Conservation (phyloP, 345 rosid genomes). For the Citrus cavaleriei region DNA sequence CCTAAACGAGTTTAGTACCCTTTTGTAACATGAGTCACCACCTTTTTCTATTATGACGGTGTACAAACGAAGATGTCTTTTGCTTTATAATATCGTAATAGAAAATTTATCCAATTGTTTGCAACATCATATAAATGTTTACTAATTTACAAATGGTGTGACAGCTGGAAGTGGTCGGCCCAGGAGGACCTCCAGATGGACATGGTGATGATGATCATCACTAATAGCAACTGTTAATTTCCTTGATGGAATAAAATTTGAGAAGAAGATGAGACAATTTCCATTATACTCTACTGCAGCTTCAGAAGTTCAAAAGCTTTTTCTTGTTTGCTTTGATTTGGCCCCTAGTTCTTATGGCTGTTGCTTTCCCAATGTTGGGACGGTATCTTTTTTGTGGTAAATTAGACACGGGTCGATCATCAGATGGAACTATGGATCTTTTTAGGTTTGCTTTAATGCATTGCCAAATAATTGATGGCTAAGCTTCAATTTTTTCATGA, state of each 20-base stretch:
- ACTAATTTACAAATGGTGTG: slow-evolving; percentile 9
- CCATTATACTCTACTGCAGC: slow-evolving; percentile 24
- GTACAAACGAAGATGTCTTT: no score
- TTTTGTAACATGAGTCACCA: not conserved
- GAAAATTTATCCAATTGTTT: not conserved
- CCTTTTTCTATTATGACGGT: not conserved
- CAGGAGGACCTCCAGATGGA: slow-evolving; percentile 86
- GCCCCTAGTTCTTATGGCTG: slow-evolving; percentile 22
- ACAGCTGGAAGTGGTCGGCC: slow-evolving; percentile 91
- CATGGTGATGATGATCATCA: slow-evolving; percentile 62
- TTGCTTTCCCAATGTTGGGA: slow-evolving; percentile 29
- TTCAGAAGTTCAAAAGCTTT: slow-evolving; percentile 21
- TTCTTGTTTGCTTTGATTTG: slow-evolving; percentile 28
- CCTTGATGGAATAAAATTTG: slow-evolving; percentile 27
- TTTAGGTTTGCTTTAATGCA: slow-evolving; percentile 21
- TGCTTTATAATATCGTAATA: no score
- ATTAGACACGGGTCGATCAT: slow-evolving; percentile 29
- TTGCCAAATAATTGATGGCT: slow-evolving; percentile 43
- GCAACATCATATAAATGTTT: slow-evolving; percentile 2
- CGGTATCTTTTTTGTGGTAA: slow-evolving; percentile 12
- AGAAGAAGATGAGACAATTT: slow-evolving; percentile 36
- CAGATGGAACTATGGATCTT: slow-evolving; percentile 24
- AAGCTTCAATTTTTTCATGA: slow-evolving; percentile 31
- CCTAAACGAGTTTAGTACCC: not conserved
- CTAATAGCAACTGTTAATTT: slow-evolving; percentile 25